Base-by-base conservation (phyloP, 148 eudicot species). In the Rhododendron simsii region DNA sequence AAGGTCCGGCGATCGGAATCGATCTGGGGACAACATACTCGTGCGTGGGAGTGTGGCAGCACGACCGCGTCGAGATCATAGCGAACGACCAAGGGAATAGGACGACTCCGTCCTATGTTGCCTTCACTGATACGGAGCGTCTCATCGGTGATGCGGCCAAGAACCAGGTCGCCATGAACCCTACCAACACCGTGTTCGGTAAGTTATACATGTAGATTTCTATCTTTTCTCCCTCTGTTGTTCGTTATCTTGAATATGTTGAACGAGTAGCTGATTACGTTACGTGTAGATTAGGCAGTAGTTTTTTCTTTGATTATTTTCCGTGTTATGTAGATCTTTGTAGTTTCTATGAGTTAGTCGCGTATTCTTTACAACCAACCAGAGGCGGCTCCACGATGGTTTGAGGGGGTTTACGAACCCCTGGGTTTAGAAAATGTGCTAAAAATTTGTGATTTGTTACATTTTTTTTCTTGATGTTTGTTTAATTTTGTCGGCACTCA, bases 161-260 rank as follows among this genome's bases (percentile, higher is more conserved):
- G 75, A 82, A 82, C 51, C 84, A 82, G 84, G 84, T 82, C 74
- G 84, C 84, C 11, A 82, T 82, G 84, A 82, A 82, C 84, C 84
- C 84, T 15, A 82, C 39, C 1, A 82, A 82, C 74, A 82, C 84
- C 21, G 84, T 82, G 4, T 82, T 82, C 18, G 84, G 84, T 82
- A 61, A 61, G 84, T 30, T 35, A 9, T 55, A 3, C 21, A 4
- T 55, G 20, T 26, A 5, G 2, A 2, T 1, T 12, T 2, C 15
- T 18, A 7, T 81, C 30, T 81, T 20, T 35, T 3, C 7, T 55
- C 47, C 59, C 21, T 51, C 4, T 51, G 15, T n/a, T 18, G 0
- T 81, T 50, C 3, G 0, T 8, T 10, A 4, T 26, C 33, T 6
- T 80, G 63, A 51, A 50, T 78, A 47, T n/a, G 2, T 47, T 78